These are phyloP conservation scores for Trichosporon sp. DNA, from an alignment of 1,284 basidiomycete species.

Conservation along the genomic window DNA sequence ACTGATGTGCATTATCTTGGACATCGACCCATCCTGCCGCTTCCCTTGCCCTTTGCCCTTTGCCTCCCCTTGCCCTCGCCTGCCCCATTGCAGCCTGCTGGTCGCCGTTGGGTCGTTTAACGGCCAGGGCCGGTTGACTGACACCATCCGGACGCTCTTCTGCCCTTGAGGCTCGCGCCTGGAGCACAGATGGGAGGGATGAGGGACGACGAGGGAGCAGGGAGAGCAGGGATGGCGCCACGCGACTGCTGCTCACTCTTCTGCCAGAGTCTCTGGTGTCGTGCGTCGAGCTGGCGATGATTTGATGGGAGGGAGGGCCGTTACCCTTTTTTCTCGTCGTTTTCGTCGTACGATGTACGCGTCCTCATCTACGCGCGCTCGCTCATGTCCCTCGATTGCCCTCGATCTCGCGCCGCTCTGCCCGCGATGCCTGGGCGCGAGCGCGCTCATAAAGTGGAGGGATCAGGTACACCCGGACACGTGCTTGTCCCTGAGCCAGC, in stretches of 20 bases:
- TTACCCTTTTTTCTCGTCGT: conserved; percentile 13
- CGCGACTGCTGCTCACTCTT: background rate
- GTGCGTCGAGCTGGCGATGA: background rate
- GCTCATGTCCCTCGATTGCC: background rate
- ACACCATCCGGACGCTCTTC: background rate
- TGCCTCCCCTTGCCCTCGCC: background rate
- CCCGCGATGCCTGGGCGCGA: background rate
- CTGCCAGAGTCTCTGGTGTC: background rate
- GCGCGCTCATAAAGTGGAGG: conserved; percentile 13
- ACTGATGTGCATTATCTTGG: conserved; percentile 12
- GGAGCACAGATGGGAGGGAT: background rate
- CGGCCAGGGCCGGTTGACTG: background rate
- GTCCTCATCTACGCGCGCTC: conserved; percentile 2
- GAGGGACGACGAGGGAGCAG: background rate
- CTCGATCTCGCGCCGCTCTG: conserved; percentile 9
- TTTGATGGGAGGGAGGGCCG: background rate
- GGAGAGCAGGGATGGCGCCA: background rate
- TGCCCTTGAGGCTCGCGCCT: background rate
- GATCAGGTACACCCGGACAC: conserved; percentile 2
- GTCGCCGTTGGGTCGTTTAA: background rate
- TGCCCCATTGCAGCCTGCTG: background rate
- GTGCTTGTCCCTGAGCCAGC: background rate
- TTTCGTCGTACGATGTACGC: conserved; percentile 18
- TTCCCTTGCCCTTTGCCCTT: conserved; percentile 3
- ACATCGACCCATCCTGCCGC: conserved; percentile 5